Evolutionary conservation across 225 moss, liverwort and hornwort species (phyloP), one percentile per base, ranked within the genome.

Genomic region (Marchantia polymorpha): DNA sequence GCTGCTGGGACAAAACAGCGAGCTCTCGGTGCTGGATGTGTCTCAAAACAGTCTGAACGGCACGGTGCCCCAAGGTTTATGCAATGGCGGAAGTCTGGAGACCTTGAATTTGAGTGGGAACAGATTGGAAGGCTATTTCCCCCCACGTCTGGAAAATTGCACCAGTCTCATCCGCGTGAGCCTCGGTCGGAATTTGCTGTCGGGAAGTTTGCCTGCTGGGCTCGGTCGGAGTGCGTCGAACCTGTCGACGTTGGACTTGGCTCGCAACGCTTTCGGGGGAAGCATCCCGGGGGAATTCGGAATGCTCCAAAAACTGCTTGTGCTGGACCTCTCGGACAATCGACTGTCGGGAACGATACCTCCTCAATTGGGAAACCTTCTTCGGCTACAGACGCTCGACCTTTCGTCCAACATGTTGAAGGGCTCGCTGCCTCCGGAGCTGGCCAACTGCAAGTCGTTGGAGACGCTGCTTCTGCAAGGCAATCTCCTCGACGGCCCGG

Each of bases 261-360:
- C 56, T 50, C 56, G 46, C 69, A 79, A 79, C 26, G 52, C 16
- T 29, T 56, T 79, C 70, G 69, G n/a, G 10, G 79, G 79, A 0
- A 50, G 16, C 23, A 79, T 79, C 10, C 71, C 79, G 4, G 59
- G 49, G 13, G 79, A 70, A 55, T 51, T 71, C 59, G 71, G 56
- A 4, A 51, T n/a, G 26, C 52, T 69, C 25, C 3, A 53, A 22
- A 47, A 23, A 14, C 22, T 79, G 46, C 20, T n/a, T 49, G 0
- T 7, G 69, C 71, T 79, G 31, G 79, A 79, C 50, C 79, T 79
- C 15, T 79, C 79, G 1, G 9, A 70, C 25, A 79, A 79, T 56
- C 22, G 8, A 30, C 27, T 79, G 71, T 64, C 26, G 7, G 79
- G 79, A 23, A 29, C 12, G 0, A 61, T 79, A 15, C 70, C 79